Evolutionary conservation across 352 stramenopile species (phyloP), one percentile per base, ranked within the genome.

Genomic region (Globisporangium sylvaticum): DNA sequence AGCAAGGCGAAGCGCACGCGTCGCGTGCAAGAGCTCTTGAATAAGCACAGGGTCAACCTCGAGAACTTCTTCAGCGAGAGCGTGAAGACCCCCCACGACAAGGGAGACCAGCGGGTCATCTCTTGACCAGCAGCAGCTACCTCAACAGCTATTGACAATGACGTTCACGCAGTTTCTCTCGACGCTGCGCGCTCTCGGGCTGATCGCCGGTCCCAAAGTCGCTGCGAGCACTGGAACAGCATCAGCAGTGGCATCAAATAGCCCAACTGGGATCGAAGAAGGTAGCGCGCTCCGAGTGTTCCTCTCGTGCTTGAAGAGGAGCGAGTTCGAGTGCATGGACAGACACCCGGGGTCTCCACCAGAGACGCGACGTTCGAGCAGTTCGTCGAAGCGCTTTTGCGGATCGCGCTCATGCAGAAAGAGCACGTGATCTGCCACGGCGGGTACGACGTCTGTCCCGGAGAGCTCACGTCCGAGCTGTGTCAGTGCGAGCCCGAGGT

Each of bases 341-440:
- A 50, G 18, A 10, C 53, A 78, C 20, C 10, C 27, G n/a, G 62
- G 22, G 37, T 64, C 15, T 31, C 70, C 5, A 71, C 62, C 0
- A 53, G 20, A 18, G 31, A 58, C 12, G 65, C 44, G 5, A 73
- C 68, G 27, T 76, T 80, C 44, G 58, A 70, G 27, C 78, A 88
- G 65, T 87, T 90, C 52, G 69, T 82, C 14, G 83, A 90, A 46
- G 80, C 78, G 27, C 62, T 87, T 31, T 50, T 86, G 4, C 82
- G 79, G 18, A 65, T 87, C 3, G 69, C 81, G 10, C 73, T 89
- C 27, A 65, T 81, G 29, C 78, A 70, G 44, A 74, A 83, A 15
- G 84, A 90, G 58, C 74, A 76, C 2, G 63, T 62, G 15, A 71
- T 92, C 48, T 92, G 84, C 39, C 42, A 72, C 6, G 84, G 81